Evolutionary conservation across 345 rosid species (phyloP).

Genomic region (Euphorbia lathyris): DNA sequence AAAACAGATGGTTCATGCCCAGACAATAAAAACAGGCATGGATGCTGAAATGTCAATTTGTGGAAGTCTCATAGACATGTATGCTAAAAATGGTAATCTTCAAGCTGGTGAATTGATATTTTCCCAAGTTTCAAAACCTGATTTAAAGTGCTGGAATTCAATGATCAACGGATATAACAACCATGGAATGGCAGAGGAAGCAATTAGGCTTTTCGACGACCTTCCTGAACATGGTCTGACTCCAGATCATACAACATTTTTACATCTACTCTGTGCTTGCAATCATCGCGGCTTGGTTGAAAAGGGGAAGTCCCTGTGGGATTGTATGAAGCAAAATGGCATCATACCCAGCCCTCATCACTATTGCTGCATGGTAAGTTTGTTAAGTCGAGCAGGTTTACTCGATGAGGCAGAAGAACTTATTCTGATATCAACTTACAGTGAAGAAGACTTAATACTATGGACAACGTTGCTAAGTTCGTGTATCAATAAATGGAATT

Average conservation of each 20-base stretch:
- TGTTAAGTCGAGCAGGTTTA: slow-evolving; percentile 74
- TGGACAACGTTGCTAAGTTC: slow-evolving; percentile 84
- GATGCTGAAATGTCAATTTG: slow-evolving; percentile 49
- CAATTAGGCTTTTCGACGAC: slow-evolving; percentile 41
- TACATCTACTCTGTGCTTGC: slow-evolving; percentile 73
- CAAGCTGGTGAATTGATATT: slow-evolving; percentile 53
- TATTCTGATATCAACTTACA: slow-evolving; percentile 38
- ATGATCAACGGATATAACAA: slow-evolving; percentile 74
- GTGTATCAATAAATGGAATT: slow-evolving; percentile 51
- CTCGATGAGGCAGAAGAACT: slow-evolving; percentile 56
- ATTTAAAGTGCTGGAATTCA: slow-evolving; percentile 87
- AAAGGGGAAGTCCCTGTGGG: slow-evolving; percentile 66
- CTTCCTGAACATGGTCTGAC: slow-evolving; percentile 36
- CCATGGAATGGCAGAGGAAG: slow-evolving; percentile 68
- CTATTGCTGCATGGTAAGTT: slow-evolving; percentile 75
- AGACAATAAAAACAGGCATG: slow-evolving; percentile 52
- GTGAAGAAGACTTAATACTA: slow-evolving; percentile 42
- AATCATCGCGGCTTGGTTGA: slow-evolving; percentile 61
- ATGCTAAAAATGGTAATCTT: slow-evolving; percentile 65
- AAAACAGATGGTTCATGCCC: slow-evolving; percentile 69
- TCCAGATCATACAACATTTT: slow-evolving; percentile 72
- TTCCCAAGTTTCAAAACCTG: slow-evolving; percentile 44
- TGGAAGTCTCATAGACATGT: slow-evolving; percentile 81
- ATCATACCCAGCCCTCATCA: slow-evolving; percentile 62
- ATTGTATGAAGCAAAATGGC: slow-evolving; percentile 48